These are phyloP conservation scores for Xylaria digitata DNA, from an alignment of 2,329 filamentous ascomycete genomes.

Conservation along the genomic window DNA sequence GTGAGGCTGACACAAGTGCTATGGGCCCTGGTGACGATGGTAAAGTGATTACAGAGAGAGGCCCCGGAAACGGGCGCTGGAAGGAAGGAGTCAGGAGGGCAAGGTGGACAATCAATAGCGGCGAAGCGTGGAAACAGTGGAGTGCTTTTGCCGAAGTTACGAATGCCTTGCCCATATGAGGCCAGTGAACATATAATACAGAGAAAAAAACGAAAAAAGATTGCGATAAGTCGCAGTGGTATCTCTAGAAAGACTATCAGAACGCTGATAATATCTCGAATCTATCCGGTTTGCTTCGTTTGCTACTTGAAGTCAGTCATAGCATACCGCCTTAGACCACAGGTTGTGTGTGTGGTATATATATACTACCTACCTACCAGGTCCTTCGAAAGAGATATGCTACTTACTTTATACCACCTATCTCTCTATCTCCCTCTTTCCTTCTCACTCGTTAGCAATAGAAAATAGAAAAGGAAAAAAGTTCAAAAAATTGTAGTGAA, in stretches of 20 bases:
- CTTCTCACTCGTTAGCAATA: background rate
- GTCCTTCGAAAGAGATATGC: too few relatives aligned
- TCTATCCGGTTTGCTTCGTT: background rate
- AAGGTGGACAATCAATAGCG: slow-evolving; percentile 87
- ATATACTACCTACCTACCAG: too few relatives aligned
- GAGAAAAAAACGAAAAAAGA: slow-evolving; percentile 9
- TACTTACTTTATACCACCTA: too few relatives aligned
- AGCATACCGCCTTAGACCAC: background rate
- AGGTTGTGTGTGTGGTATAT: background rate
- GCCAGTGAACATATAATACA: background rate
- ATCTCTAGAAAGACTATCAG: background rate
- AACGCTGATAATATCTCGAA: background rate
- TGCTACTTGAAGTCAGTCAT: background rate
- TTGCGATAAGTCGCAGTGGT: background rate
- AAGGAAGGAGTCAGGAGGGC: slow-evolving; percentile 93
- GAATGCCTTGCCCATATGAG: slow-evolving; percentile 59
- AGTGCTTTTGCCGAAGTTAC: slow-evolving; percentile 85
- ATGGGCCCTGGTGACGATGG: slow-evolving; percentile 87
- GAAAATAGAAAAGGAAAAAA: background rate
- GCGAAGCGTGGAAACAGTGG: slow-evolving; percentile 87
- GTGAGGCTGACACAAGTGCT: slow-evolving; percentile 81
- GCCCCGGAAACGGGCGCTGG: slow-evolving; percentile 89
- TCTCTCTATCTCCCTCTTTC: background rate
- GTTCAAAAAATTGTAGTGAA: background rate
- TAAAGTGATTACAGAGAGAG: slow-evolving; percentile 81